A percentile compares a stretch with the other conserved stretches of the same genome.
Conservation (phyloP, 1,139 yeast genomes). For the Schwanniomyces etchellsii region DNA sequence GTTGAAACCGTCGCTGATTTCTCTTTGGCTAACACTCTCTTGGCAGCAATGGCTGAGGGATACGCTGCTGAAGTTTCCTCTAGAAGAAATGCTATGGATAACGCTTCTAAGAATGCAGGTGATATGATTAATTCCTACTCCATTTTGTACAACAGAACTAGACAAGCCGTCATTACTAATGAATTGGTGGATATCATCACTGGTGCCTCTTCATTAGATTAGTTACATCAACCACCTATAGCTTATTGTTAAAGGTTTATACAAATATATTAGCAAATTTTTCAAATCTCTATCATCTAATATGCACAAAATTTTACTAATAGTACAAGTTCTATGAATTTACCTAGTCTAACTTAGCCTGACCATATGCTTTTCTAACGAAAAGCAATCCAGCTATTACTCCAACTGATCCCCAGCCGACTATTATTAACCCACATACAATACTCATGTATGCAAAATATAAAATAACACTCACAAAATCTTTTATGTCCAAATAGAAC, state of each 20-base stretch:
- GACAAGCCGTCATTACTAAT: conserved; percentile 99
- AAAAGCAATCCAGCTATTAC: conserved; percentile 59
- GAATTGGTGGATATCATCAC: conserved; percentile 99
- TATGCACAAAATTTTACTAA: too few species aligned
- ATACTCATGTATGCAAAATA: conserved; percentile 71
- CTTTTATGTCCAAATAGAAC: conserved; percentile 50
- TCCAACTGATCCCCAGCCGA: conserved; percentile 75
- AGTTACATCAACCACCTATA: conserved; percentile 14
- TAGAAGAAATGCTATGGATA: conserved; percentile 99
- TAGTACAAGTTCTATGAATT: too few species aligned
- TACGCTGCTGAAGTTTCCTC: conserved; percentile 98
- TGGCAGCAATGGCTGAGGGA: conserved; percentile 95
- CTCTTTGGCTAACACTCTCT: conserved; percentile 83
- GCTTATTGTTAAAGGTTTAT: conserved; percentile 1
- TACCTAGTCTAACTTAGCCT: conserved; percentile 50
- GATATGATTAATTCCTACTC: conserved; percentile 96
- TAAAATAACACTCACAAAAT: conserved; percentile 62
- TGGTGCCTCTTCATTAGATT: conserved; percentile 98
- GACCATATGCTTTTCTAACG: conserved; percentile 52
- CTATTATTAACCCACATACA: conserved; percentile 56
- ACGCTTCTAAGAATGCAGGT: conserved; percentile 99
- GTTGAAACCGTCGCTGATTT: conserved; percentile 70
- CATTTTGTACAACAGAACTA: conserved; percentile 97
- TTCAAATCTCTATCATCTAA: too few species aligned
- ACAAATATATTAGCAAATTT: background rate